Evolutionary conservation across 2,329 filamentous ascomycete genomes (phyloP).

Genomic region (Hymenoscyphus albidus): DNA sequence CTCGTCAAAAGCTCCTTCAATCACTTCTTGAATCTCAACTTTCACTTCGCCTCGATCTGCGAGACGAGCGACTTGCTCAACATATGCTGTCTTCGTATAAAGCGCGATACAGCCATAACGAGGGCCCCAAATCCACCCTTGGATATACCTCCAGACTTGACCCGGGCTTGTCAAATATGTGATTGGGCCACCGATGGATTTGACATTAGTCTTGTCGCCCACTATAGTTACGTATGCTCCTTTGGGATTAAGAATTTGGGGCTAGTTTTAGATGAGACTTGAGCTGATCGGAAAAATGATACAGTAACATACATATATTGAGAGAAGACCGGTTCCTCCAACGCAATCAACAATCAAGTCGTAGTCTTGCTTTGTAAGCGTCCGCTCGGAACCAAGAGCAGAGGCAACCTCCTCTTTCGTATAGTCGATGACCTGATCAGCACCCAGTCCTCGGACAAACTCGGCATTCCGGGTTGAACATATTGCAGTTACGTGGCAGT

Average conservation of each 20-base stretch:
- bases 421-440: slow-evolving; percentile 33
- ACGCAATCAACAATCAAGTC: slow-evolving; percentile 34
- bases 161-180: slow-evolving; percentile 29
- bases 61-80: slow-evolving; percentile 22
- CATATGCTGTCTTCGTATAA: slow-evolving; percentile 12
- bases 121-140: slow-evolving; percentile 31
- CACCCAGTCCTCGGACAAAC: slow-evolving; percentile 28
- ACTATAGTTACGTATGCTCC: slow-evolving; percentile 34
- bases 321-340: slow-evolving; percentile 36
- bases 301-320: slow-evolving; percentile 22
- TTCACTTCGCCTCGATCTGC: slow-evolving; percentile 24
- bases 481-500: slow-evolving; percentile 32
- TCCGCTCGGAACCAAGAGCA: slow-evolving; percentile 16
- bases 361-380: slow-evolving; percentile 10
- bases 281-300: neutral
- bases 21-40: slow-evolving; percentile 22
- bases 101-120: slow-evolving; percentile 28
- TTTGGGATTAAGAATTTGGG: slow-evolving; percentile 24
- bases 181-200: slow-evolving; percentile 27
- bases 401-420: slow-evolving; percentile 22
- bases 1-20: slow-evolving; percentile 26
- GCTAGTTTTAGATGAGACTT: slow-evolving; percentile 16
- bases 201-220: slow-evolving; percentile 30
- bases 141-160: slow-evolving; percentile 28
- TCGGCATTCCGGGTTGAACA: slow-evolving; percentile 29